Percentiles rank a stretch among this genome's conserved stretches.
These are phyloP conservation scores for Cercis canadensis DNA, from an alignment of 306 rosid genomes.

Conservation along the genomic window DNA sequence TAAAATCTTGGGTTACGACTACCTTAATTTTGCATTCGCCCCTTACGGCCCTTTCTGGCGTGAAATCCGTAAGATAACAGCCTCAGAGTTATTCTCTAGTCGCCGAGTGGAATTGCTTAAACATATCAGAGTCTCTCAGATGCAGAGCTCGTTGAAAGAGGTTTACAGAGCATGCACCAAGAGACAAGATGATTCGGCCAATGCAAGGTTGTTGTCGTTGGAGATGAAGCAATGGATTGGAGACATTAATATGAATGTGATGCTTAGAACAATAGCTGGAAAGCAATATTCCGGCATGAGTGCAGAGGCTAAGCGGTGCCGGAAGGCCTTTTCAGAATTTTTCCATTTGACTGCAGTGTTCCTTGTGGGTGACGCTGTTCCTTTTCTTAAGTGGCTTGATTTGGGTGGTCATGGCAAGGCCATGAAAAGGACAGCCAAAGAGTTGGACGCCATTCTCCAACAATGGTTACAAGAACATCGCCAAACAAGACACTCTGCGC, in stretches of 20 bases:
- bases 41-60: conserved; percentile 52
- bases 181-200: neutral
- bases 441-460: conserved; percentile 26
- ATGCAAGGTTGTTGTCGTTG: conserved; percentile 1
- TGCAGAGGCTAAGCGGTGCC: neutral
- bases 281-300: conserved; percentile 35
- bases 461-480: conserved; percentile 43
- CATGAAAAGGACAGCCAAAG: conserved; percentile 43
- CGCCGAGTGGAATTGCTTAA: conserved; percentile 42
- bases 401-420: conserved; percentile 47
- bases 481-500: conserved; percentile 35
- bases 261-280: conserved; percentile 42
- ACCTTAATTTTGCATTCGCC: conserved; percentile 46
- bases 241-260: conserved; percentile 45
- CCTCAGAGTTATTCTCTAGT: conserved; percentile 50
- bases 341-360: conserved; percentile 31
- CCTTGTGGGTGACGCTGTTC: conserved; percentile 50
- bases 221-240: conserved; percentile 55
- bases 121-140: conserved; percentile 39
- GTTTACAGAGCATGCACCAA: conserved; percentile 36
- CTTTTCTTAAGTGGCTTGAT: conserved; percentile 51
- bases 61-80: conserved; percentile 42
- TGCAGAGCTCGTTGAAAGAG: conserved; percentile 34
- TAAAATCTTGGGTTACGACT: conserved; percentile 43
- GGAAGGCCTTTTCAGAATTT: conserved; percentile 32